Percentiles rank a stretch among this genome's conserved stretches.
Evolutionary conservation across 306 rosid genomes (phyloP).

Genomic region (Argentina anserina): DNA sequence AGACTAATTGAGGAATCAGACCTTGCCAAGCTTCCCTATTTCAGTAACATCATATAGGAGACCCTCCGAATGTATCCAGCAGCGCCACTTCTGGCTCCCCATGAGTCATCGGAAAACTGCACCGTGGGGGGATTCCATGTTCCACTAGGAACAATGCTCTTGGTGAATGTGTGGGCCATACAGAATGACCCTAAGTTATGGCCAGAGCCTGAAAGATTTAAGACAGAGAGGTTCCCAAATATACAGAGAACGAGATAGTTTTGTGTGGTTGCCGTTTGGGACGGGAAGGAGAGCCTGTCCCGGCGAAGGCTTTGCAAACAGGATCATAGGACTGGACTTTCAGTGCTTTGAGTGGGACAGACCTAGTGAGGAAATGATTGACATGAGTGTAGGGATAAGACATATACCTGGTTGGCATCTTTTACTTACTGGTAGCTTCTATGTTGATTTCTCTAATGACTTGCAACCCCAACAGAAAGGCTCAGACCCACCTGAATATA

Average conservation of each 20-base stretch:
- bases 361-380: conserved; percentile 13
- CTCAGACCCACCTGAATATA: too few relatives aligned
- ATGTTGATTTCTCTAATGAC: too few relatives aligned
- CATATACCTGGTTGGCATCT: too few relatives aligned
- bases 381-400: conserved; percentile 32
- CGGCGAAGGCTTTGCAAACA: conserved; percentile 25
- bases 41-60: conserved; percentile 26
- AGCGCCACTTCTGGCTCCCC: conserved; percentile 27
- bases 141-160: conserved; percentile 41
- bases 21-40: conserved; percentile 25
- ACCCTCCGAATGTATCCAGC: conserved; percentile 38
- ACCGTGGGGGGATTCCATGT: conserved; percentile 22
- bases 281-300: conserved; percentile 41
- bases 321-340: conserved; percentile 15
- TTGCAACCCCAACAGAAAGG: too few relatives aligned
- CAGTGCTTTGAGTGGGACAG: conserved; percentile 36
- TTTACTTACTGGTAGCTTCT: too few relatives aligned
- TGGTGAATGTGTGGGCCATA: conserved; percentile 41
- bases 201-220: conserved; percentile 27
- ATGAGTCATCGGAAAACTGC: conserved; percentile 36
- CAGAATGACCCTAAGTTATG: conserved; percentile 35
- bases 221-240: conserved; percentile 29
- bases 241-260: not conserved
- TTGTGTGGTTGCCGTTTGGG: conserved; percentile 35
- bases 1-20: conserved; percentile 34